Conservation (phyloP, 2,329 filamentous ascomycete genomes). For the Beauveria australis region DNA sequence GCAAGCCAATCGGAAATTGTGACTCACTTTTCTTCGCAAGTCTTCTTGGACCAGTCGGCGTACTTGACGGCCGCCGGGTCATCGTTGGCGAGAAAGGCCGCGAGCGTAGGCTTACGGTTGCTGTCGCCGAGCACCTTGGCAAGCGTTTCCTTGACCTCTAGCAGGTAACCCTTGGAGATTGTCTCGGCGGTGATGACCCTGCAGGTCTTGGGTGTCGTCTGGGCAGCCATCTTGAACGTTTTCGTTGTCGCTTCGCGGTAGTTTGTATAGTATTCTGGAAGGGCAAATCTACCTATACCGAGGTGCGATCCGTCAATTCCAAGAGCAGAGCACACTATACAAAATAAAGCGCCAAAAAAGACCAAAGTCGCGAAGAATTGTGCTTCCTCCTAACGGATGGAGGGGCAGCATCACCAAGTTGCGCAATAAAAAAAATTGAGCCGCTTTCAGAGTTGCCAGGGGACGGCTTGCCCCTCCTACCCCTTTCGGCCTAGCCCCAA, state of each 20-base stretch:
- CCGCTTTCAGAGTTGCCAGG: constrained; percentile 11
- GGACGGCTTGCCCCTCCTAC: constrained; percentile 25
- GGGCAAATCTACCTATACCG: background rate
- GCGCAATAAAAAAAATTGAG: constrained; percentile 16
- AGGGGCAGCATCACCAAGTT: constrained; percentile 7
- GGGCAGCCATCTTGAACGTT: background rate
- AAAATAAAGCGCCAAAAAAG: background rate
- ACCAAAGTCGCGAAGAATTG: background rate
- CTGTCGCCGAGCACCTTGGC: constrained; percentile 55
- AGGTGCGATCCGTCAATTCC: background rate
- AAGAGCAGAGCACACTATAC: background rate
- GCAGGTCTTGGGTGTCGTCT: constrained; percentile 52
- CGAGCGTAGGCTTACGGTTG: constrained; percentile 60
- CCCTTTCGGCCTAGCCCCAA: constrained; percentile 16
- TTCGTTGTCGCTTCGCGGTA: background rate
- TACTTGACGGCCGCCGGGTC: constrained; percentile 91
- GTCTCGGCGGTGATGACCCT: constrained; percentile 87
- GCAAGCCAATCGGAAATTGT: background rate
- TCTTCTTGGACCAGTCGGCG: constrained; percentile 95
- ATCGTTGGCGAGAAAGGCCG: constrained; percentile 85
- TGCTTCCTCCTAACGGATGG: background rate
- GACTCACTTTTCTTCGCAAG: constrained; percentile 87
- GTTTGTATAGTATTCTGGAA: background rate
- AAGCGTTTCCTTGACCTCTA: constrained; percentile 69
- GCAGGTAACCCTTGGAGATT: constrained; percentile 73